Conservation (phyloP, 2,329 filamentous ascomycete genomes). For the Gremmenia infestans region DNA sequence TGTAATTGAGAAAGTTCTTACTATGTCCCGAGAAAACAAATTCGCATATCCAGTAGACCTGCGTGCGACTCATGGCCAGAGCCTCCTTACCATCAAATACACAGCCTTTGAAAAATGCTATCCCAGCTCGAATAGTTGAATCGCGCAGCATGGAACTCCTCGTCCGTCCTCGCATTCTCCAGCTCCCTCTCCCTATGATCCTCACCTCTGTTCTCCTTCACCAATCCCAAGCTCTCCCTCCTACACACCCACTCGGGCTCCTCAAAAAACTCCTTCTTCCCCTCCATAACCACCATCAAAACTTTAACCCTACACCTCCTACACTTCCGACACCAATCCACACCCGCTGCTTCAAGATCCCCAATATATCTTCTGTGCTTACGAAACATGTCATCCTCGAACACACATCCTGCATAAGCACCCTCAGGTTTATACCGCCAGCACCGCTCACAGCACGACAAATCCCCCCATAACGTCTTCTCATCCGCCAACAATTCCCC, state of each 20-base stretch:
- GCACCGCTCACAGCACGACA: not conserved
- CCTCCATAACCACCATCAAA: not conserved
- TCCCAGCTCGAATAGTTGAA: conserved; percentile 4
- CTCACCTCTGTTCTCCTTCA: not conserved
- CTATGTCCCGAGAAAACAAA: not conserved
- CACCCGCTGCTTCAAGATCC: not conserved
- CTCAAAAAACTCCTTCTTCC: conserved; percentile 1
- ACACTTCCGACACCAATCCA: not conserved
- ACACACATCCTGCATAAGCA: not conserved
- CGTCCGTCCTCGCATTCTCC: not conserved
- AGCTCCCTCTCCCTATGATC: not conserved
- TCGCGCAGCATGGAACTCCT: not conserved
- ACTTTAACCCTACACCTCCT: conserved; percentile 1
- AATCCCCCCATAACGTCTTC: conserved; percentile 1
- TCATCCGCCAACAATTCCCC: conserved; percentile 1
- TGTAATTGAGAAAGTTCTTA: not conserved
- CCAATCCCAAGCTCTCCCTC: conserved; percentile 2
- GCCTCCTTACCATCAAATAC: conserved; percentile 1
- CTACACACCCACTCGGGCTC: not conserved
- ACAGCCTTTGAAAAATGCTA: conserved; percentile 1
- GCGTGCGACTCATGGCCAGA: not conserved
- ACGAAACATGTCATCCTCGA: not conserved
- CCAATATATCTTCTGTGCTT: not conserved
- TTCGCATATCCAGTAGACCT: too few relatives aligned
- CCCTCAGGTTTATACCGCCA: conserved; percentile 4